These are phyloP conservation scores for Ganoderma sinense DNA, from an alignment of 1,284 basidiomycete genomes.

Conservation along the genomic window DNA sequence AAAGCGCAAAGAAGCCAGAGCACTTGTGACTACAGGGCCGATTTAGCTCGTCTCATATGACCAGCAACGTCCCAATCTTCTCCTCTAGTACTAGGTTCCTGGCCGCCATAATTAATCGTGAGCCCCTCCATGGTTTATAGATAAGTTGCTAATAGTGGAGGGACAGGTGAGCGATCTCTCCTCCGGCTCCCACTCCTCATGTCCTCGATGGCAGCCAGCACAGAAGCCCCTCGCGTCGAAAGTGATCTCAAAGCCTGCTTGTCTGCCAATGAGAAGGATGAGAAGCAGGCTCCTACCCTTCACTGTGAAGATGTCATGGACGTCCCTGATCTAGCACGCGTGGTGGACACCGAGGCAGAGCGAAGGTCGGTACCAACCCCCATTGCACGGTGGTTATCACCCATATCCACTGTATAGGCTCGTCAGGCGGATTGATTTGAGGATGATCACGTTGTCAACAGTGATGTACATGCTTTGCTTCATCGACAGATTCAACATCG, in stretches of 20 bases:
- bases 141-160: not conserved
- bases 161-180: not conserved
- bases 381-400: not conserved
- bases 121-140: not conserved
- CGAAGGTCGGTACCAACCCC: slow-evolving; percentile 13
- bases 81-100: slow-evolving; percentile 7
- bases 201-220: not conserved
- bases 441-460: slow-evolving; percentile 22
- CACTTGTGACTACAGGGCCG: not conserved
- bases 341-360: slow-evolving; percentile 14
- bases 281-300: slow-evolving; percentile 14
- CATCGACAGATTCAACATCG: slow-evolving; percentile 29
- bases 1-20: not conserved
- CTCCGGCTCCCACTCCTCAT: slow-evolving; percentile 4
- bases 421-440: slow-evolving; percentile 21
- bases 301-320: slow-evolving; percentile 13
- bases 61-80: not conserved
- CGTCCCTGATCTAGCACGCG: not conserved
- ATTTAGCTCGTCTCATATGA: slow-evolving; percentile 9
- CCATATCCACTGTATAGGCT: slow-evolving; percentile 13
- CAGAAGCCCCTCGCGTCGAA: not conserved
- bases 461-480: slow-evolving; percentile 28
- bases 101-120: slow-evolving; percentile 8
- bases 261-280: not conserved
- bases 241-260: not conserved